Evolutionary conservation across 306 rosid genomes (phyloP).

Genomic region (Datisca glomerata): DNA sequence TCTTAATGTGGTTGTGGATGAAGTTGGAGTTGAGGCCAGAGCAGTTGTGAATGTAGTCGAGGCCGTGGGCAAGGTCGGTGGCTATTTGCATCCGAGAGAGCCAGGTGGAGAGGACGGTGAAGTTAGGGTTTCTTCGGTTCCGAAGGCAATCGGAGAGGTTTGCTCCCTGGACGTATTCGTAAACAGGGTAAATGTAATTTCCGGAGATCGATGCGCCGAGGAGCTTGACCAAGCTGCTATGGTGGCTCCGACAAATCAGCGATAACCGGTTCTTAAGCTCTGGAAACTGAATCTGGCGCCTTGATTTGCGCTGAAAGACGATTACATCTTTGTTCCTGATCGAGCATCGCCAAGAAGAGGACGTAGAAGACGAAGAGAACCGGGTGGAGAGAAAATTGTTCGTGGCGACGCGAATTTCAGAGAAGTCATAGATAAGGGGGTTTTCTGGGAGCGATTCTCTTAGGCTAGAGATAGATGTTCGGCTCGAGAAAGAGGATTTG

Average conservation of each 20-base stretch:
- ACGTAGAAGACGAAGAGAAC: constrained; percentile 43
- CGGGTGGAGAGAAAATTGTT: constrained; percentile 22
- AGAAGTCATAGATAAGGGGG: constrained; percentile 43
- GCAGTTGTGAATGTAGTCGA: constrained; percentile 77
- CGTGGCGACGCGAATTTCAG: constrained; percentile 68
- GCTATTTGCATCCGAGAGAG: constrained; percentile 71
- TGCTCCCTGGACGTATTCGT: constrained; percentile 61
- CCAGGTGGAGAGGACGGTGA: constrained; percentile 62
- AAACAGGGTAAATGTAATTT: constrained; percentile 41
- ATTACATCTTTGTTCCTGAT: constrained; percentile 40
- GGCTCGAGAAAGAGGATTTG: constrained; percentile 39
- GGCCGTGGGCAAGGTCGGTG: constrained; percentile 79
- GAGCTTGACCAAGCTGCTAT: constrained; percentile 57
- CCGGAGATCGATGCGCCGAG: constrained; percentile 74
- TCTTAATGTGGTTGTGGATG: constrained; percentile 75
- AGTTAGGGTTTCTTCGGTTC: constrained; percentile 60
- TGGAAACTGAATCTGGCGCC: constrained; percentile 27
- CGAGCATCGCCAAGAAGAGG: constrained; percentile 59
- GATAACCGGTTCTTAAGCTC: constrained; percentile 43
- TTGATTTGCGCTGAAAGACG: constrained; percentile 58
- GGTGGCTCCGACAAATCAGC: constrained; percentile 52
- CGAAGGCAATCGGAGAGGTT: constrained; percentile 70
- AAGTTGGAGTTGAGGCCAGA: constrained; percentile 40
- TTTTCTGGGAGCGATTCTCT: constrained; percentile 59
- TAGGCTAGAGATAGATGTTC: constrained; percentile 46